Conservation (phyloP, 108 stramenopile genomes). For the Nitzschia putrida region DNA sequence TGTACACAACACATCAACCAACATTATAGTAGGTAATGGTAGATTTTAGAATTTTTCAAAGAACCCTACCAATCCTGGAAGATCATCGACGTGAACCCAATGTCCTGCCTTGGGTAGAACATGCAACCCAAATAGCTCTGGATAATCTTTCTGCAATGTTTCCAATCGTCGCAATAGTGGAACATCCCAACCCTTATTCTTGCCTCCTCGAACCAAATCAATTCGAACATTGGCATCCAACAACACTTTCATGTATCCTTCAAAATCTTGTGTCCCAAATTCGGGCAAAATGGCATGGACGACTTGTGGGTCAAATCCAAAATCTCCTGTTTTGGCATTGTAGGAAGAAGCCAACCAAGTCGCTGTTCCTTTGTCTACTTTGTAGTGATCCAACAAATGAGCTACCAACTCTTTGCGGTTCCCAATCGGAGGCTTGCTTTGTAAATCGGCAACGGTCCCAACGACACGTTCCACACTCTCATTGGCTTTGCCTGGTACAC, state of each 20-base stretch:
- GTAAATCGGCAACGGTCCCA: constrained; percentile 33
- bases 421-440: not conserved
- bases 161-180: constrained; percentile 42
- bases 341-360: constrained; percentile 57
- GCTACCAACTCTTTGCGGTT: constrained; percentile 7
- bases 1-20: too few relatives aligned
- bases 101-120: constrained; percentile 81
- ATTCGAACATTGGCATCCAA: constrained; percentile 33
- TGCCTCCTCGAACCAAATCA: constrained; percentile 75
- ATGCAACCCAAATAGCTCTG: constrained; percentile 55
- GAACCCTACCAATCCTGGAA: constrained; percentile 59
- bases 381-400: constrained; percentile 6
- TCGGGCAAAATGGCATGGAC: constrained; percentile 61
- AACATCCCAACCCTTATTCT: constrained; percentile 69
- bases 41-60: constrained; percentile 28
- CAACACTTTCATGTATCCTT: constrained; percentile 41
- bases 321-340: constrained; percentile 35
- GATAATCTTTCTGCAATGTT: constrained; percentile 16
- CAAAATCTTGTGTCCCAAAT: constrained; percentile 68
- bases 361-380: constrained; percentile 40
- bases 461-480: constrained; percentile 68
- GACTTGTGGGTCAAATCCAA: constrained; percentile 75
- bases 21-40: too few relatives aligned
- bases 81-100: constrained; percentile 90
- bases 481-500: constrained; percentile 67